Evolutionary conservation across 2,329 filamentous ascomycete species (phyloP), one percentile per base, ranked within the genome.

Genomic region (Kalaharituber pfeilii): DNA sequence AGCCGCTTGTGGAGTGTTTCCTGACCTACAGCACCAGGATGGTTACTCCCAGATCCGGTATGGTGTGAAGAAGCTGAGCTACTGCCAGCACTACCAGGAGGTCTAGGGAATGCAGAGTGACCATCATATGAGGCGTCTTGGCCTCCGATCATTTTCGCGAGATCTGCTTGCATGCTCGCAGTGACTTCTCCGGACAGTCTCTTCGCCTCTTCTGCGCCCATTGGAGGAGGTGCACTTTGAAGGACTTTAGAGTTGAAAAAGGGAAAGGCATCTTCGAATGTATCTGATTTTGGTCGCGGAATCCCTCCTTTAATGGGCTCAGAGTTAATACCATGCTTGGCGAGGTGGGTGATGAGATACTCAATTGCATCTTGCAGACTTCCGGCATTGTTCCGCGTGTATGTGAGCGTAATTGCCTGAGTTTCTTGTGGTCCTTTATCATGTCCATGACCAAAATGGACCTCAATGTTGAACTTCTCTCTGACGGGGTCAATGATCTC

Each of bases 201-300:
- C 24, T 47, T 47, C 42, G 42, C 42, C 49, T 56, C 57, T 53
- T 51, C 61, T 52, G 30, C 56, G 55, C 52, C 58, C 50, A 59
- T 87, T 89, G 1, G 88, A 3, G 84, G 78, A 30, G 89, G 87
- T 3, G 89, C 88, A 64, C 93, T 87, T 69, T 96, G 91, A 53
- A 98, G 77, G 47, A 98, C 77, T 71, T 95, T 96, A 1, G 89
- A 95, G 67, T 95, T 86, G 66, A 98, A 98, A 72, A 88, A 96
- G 55, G 88, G 89, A 52, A 96, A 75, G 6, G 89, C 94, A 64
- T 98, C 89, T 67, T 98, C 91, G 61, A 98, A 98, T 0, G 91
- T 95, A 68, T 98, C 91, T 1, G 91, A 96, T 72, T 96, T 95
- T 59, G 91, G 91, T n/a, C 91, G 84, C 20, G 89, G 87, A 60